These are phyloP conservation scores for Podospora australis DNA, from an alignment of 495 filamentous ascomycete genomes.

Conservation along the genomic window DNA sequence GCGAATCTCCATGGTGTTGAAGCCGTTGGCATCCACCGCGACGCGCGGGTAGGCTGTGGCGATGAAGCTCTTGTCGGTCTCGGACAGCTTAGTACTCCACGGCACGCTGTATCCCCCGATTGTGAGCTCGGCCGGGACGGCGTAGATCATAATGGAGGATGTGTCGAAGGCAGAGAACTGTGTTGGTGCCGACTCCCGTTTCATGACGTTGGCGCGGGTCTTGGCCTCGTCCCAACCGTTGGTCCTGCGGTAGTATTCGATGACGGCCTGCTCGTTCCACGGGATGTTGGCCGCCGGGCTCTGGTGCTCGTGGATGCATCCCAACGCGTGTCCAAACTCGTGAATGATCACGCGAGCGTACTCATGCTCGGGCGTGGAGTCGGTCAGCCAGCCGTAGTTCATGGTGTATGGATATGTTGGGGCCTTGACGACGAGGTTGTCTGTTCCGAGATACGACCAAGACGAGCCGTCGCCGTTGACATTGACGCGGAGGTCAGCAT, in stretches of 20 bases:
- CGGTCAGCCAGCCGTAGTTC: constrained; percentile 2
- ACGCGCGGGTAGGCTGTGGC: neutral
- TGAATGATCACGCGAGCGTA: constrained; percentile 1
- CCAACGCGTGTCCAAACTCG: constrained; percentile 7
- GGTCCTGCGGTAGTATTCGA: neutral
- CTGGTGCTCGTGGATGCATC: constrained; percentile 9
- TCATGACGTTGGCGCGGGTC: neutral
- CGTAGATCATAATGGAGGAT: constrained; percentile 5
- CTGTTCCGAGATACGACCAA: neutral
- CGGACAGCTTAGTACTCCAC: constrained; percentile 3
- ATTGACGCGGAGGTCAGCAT: constrained; percentile 4
- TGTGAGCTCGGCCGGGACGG: neutral
- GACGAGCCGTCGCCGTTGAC: neutral
- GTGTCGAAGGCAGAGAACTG: constrained; percentile 4
- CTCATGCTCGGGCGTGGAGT: neutral
- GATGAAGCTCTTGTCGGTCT: constrained; percentile 10
- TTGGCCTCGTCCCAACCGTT: neutral
- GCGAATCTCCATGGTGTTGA: neutral
- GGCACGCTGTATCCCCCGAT: neutral
- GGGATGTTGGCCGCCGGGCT: neutral
- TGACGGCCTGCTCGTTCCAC: constrained; percentile 1
- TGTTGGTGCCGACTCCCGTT: neutral
- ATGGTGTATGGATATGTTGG: neutral
- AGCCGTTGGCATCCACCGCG: neutral
- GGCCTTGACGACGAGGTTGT: neutral